Conservation (phyloP, 371 early-diverging fungal genomes). For the Zychaea mexicana region DNA sequence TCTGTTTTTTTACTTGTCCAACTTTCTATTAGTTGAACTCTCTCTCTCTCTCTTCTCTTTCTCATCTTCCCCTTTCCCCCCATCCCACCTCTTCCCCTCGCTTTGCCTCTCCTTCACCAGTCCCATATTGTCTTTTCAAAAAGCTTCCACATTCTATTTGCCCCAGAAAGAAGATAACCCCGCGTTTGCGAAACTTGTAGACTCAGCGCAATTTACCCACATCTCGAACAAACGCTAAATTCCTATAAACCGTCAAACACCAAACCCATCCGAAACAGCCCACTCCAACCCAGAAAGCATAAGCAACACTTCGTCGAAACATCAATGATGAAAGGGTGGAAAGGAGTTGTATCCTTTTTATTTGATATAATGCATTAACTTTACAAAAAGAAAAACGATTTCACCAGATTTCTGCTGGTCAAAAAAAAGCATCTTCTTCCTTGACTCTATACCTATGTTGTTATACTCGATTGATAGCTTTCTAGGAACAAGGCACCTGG, state of each 20-base stretch:
- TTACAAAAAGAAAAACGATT: not conserved
- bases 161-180: not conserved
- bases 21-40: not conserved
- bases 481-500: constrained; percentile 13
- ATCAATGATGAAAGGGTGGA: constrained; percentile 19
- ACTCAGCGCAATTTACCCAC: not conserved
- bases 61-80: not conserved
- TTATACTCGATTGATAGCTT: constrained; percentile 1
- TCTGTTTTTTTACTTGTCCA: not conserved
- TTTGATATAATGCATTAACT: not conserved
- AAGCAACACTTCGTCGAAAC: not conserved
- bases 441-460: not conserved
- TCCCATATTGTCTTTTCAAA: not conserved
- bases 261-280: not conserved
- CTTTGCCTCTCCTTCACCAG: not conserved
- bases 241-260: too few relatives aligned
- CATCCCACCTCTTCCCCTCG: not conserved
- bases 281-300: not conserved
- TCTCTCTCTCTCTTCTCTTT: not conserved
- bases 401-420: too few relatives aligned
- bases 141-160: not conserved
- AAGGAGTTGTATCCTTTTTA: constrained; percentile 20
- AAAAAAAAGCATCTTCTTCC: not conserved
- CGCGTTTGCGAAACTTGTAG: not conserved
- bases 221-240: not conserved